Evolutionary conservation across 129 eudicot genomes (phyloP).

Genomic region (Mikania micrantha): DNA sequence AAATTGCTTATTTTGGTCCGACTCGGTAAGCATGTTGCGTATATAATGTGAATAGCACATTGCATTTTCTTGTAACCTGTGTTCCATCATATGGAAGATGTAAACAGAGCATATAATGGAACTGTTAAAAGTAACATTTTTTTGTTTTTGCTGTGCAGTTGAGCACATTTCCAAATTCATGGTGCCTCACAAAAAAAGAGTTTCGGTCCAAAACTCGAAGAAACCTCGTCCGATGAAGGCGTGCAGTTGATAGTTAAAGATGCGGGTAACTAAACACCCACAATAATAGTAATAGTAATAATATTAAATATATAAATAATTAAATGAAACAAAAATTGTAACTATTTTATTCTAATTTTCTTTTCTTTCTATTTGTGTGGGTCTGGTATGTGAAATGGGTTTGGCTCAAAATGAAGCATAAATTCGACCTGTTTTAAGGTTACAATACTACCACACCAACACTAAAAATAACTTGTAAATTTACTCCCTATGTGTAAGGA

Average conservation of each 20-base stretch:
- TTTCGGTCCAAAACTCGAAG: constrained; percentile 47
- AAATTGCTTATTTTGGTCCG: no score
- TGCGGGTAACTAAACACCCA: not conserved
- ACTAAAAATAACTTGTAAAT: no score
- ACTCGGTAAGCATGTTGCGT: no score
- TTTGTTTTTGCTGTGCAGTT: constrained; percentile 32
- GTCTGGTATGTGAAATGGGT: no score
- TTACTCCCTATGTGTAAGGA: no score
- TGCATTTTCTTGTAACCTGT: no score
- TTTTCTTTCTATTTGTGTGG: not conserved
- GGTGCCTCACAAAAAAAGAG: constrained; percentile 79
- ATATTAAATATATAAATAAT: not conserved
- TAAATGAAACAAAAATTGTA: not conserved
- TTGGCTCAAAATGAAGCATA: no score
- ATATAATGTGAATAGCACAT: no score
- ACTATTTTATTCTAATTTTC: not conserved
- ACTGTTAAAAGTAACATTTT: not conserved
- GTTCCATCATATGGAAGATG: no score
- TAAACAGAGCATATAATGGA: no score
- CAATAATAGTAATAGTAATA: not conserved
- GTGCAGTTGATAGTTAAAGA: not conserved
- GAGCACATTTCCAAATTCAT: constrained; percentile 82
- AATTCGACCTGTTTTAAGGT: no score
- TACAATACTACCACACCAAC: no score
- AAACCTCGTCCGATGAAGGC: constrained; percentile 36